Evolutionary conservation across 2,329 filamentous ascomycete species (phyloP), one percentile per base, ranked within the genome.

Genomic region (Chrysosporium keratinophilum): DNA sequence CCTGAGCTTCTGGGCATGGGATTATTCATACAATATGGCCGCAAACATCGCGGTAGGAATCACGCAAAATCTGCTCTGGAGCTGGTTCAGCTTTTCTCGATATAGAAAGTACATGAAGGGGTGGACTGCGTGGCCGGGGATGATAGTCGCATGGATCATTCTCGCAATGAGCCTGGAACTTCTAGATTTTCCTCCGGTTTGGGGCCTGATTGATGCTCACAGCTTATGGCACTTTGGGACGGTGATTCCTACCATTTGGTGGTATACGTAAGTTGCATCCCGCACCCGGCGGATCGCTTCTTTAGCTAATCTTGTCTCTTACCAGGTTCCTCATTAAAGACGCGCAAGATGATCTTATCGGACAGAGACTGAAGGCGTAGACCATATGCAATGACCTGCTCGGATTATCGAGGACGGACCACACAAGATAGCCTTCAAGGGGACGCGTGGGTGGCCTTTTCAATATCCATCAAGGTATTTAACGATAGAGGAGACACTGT

Each of bases 11-110:
- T 87, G 90, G 76, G 76, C 78, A 15, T 98, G 93, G 87, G 87
- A 97, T 69, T 98, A 98, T 68, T 86, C 85, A 4, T 98, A 98
- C 73, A 98, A 98, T 68, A 97, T 98, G 89, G 82, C 85, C 1
- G 93, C 90, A 50, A 98, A 97, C 64, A 87, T 98, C 17, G 81
- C 79, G 2, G 80, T 86, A 10, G 93, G 93, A 2, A 75, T 89
- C 40, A 69, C 90, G 3, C 84, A 89, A 65, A 95, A 97, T 63
- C 50, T 83, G 3, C 72, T 97, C 55, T 97, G 93, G 93, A 87
- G 78, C 42, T 85, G 80, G 69, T 96, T 95, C 71, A 90, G 86
- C 66, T 80, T 86, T 61, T 73, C 74, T 59, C 79, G 84, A 61
- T 97, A 91, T 71, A 75, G 77, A 59, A 81, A 82, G 68, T 80